Percentiles rank a stretch among this genome's conserved stretches.
These are phyloP conservation scores for Paecilomyces fulvus DNA, from an alignment of 2,329 filamentous ascomycete species.

Conservation along the genomic window DNA sequence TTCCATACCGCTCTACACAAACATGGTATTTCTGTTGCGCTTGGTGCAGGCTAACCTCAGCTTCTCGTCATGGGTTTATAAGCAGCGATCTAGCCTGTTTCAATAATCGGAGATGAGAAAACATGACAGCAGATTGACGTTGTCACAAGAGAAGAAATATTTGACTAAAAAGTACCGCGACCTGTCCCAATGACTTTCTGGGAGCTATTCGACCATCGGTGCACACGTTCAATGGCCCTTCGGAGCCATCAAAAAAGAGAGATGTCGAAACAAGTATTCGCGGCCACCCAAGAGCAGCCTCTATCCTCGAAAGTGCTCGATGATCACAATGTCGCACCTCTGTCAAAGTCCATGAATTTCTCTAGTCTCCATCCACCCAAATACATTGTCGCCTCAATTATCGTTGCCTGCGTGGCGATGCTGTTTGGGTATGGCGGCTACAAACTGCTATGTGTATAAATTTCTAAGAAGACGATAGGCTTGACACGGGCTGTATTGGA, in stretches of 20 bases:
- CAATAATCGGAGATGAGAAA: not conserved
- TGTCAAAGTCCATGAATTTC: not conserved
- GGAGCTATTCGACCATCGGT: not conserved
- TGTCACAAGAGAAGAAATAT: not conserved
- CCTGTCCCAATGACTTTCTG: not conserved
- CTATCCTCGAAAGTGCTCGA: not conserved
- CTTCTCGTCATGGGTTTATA: not conserved
- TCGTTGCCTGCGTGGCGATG: not conserved
- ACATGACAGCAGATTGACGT: not conserved
- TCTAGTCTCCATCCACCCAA: not conserved
- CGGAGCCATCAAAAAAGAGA: not conserved
- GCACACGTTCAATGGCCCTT: not conserved
- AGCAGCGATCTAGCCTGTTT: not conserved
- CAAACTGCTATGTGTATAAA: not conserved
- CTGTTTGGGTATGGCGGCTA: not conserved
- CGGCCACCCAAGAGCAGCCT: not conserved
- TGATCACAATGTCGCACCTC: not conserved
- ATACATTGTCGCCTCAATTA: not conserved
- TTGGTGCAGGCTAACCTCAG: not conserved
- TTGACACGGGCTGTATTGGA: constrained; percentile 46
- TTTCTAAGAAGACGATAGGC: not conserved
- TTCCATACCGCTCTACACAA: not conserved
- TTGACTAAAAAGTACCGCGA: too few relatives aligned
- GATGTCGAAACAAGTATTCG: not conserved
- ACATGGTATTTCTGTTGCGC: not conserved